Conservation (phyloP, 345 rosid genomes). For the Corymbia maculata region DNA sequence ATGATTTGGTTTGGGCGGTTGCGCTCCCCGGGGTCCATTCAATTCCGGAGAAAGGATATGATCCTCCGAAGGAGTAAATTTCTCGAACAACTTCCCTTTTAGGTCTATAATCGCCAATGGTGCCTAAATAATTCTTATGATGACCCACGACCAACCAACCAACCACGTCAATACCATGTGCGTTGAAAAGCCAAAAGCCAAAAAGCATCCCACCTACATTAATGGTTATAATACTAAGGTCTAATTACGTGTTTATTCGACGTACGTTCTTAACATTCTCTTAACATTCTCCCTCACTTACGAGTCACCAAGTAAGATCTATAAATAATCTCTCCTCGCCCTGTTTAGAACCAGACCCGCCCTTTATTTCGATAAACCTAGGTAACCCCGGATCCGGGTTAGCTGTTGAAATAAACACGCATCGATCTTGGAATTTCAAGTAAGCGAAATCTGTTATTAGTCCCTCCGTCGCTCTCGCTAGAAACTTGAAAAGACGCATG, state of each 20-base stretch:
- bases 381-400: neutral
- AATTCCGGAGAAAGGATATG: neutral
- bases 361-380: neutral
- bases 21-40: neutral
- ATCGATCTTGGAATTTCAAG: neutral
- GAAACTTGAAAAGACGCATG: neutral
- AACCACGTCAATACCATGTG: neutral
- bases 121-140: neutral
- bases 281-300: fast-evolving
- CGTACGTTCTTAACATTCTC: neutral
- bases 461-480: neutral
- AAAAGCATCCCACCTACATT: neutral
- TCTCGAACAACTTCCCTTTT: neutral
- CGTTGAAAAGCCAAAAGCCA: neutral
- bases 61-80: neutral
- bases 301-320: fast-evolving
- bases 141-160: neutral
- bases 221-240: neutral
- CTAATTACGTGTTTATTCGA: fast-evolving
- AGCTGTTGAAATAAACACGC: neutral
- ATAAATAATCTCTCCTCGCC: neutral
- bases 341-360: neutral
- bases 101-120: neutral
- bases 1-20: neutral
- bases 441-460: neutral